phyloP scores from a whole-genome alignment of 495 filamentous ascomycete genomes.

The Aspergillus sclerotiicarbonarius region DNA sequence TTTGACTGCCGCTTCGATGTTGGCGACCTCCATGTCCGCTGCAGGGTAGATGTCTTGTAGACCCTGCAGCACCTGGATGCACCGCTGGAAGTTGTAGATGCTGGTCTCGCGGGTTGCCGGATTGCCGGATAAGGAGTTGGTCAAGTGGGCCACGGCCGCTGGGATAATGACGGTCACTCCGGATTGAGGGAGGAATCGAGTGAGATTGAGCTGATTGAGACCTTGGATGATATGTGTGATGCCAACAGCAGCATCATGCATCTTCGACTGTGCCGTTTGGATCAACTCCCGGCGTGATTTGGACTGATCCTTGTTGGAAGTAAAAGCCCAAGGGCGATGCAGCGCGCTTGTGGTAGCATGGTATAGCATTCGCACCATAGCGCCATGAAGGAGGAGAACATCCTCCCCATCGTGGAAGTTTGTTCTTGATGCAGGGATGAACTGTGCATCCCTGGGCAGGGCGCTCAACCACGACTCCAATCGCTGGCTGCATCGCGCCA shows the following conservation, averaged over 20 bases:
- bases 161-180: slow-evolving; percentile 84
- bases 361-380: slow-evolving; percentile 81
- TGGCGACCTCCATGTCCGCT: slow-evolving; percentile 75
- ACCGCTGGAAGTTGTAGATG: slow-evolving; percentile 71
- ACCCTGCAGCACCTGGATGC: slow-evolving; percentile 72
- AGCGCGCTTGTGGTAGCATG: slow-evolving; percentile 82
- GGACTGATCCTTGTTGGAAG: slow-evolving; percentile 45
- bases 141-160: slow-evolving; percentile 81
- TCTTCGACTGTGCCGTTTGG: slow-evolving; percentile 63
- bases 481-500: slow-evolving; percentile 66
- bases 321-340: slow-evolving; percentile 73
- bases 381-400: slow-evolving; percentile 66
- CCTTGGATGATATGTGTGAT: slow-evolving; percentile 74
- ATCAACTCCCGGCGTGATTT: slow-evolving; percentile 34
- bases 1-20: slow-evolving; percentile 75
- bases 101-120: slow-evolving; percentile 62
- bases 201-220: slow-evolving; percentile 65
- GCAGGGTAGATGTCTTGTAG: slow-evolving; percentile 80
- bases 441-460: slow-evolving; percentile 59
- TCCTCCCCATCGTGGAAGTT: slow-evolving; percentile 45
- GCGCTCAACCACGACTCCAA: slow-evolving; percentile 65
- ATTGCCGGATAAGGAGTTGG: slow-evolving; percentile 75
- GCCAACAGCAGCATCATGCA: slow-evolving; percentile 70
- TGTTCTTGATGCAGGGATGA: slow-evolving; percentile 32
- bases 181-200: slow-evolving; percentile 74